Base-by-base conservation (phyloP, 345 rosid genomes). In the Punica granatum region DNA sequence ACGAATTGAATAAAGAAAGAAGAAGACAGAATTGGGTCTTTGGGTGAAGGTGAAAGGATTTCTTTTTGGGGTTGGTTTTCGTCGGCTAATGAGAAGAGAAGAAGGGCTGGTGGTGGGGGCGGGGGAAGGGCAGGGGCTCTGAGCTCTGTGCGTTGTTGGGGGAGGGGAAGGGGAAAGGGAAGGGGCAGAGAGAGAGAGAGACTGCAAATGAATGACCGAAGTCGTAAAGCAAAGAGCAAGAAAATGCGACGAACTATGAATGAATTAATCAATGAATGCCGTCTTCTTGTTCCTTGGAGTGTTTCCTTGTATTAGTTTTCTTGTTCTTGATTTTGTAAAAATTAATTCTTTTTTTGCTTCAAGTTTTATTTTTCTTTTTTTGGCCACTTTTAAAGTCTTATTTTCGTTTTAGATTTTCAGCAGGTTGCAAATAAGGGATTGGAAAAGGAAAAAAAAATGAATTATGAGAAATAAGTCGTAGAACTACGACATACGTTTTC, bases 1-100 rank as follows among this genome's bases (percentile, higher is more conserved):
- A 5, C 34, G 75, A 33, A 71, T 67, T n/a, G 39, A 33, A 37
- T 31, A 58, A 68, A 68, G 64, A 64, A 69, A 68, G 33, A 42
- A 62, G 4, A 56, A 37, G 41, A 11, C 6, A 37, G 11, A 5
- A 4, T 37, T 37, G 41, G 41, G 41, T 37, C n/a, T n/a, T n/a
- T 37, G 41, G 41, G 41, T 11, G 41, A 11, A 37, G 41, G n/a
- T n/a, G n/a, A n/a, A n/a, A n/a, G n/a, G n/a, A n/a, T n/a, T n/a
- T n/a, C 41, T 37, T 37, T 37, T 44, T 16, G 9, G 49, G 49
- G 49, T 44, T 4, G 49, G 13, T 14, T 37, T 44, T 44, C 49
- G 49, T 44, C 36, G 63, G 63, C 63, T 32, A 60, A 30, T 32
- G 36, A 13, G 34, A 30, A 30, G 61, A 23, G 26, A 31, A 49